These are phyloP conservation scores for Arthromyces matolae DNA, from an alignment of 768 basidiomycete species.

Conservation along the genomic window DNA sequence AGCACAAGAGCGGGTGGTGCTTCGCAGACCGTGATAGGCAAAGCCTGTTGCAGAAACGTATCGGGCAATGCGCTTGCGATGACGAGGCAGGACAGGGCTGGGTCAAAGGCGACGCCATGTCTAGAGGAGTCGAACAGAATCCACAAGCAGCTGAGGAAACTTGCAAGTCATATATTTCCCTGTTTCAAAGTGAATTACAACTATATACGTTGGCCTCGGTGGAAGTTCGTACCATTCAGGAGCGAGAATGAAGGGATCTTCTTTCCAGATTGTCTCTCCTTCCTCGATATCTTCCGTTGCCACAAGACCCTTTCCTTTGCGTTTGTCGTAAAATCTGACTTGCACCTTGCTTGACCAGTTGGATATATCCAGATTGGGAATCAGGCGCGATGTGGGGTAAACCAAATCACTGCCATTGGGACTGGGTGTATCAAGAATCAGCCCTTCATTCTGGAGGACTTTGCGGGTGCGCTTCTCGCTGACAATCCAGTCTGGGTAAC, in stretches of 20 bases:
- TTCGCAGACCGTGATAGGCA: conserved; percentile 64
- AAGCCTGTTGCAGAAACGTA: conserved; percentile 76
- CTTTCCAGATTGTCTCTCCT: conserved; percentile 80
- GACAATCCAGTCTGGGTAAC: conserved; percentile 68
- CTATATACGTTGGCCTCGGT: not conserved
- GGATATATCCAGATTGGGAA: conserved; percentile 56
- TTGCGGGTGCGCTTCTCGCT: conserved; percentile 83
- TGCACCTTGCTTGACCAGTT: conserved; percentile 63
- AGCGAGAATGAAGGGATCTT: conserved; percentile 78
- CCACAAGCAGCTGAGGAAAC: conserved; percentile 56
- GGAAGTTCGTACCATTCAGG: conserved; percentile 60
- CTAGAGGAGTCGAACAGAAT: conserved; percentile 68
- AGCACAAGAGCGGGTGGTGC: conserved; percentile 70
- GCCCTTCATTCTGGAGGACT: conserved; percentile 57
- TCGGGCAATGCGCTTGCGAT: conserved; percentile 43
- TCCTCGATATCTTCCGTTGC: conserved; percentile 62
- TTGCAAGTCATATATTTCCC: conserved; percentile 79
- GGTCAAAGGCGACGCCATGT: conserved; percentile 40
- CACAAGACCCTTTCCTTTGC: conserved; percentile 82
- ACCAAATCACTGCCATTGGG: conserved; percentile 20
- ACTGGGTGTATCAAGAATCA: conserved; percentile 31
- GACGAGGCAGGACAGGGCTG: conserved; percentile 50
- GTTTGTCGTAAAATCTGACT: conserved; percentile 62
- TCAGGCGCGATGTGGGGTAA: conserved; percentile 62
- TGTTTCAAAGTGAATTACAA: conserved; percentile 23